These are phyloP conservation scores for Coffea eugenioides DNA, from an alignment of 257 asterid species.

Conservation along the genomic window DNA sequence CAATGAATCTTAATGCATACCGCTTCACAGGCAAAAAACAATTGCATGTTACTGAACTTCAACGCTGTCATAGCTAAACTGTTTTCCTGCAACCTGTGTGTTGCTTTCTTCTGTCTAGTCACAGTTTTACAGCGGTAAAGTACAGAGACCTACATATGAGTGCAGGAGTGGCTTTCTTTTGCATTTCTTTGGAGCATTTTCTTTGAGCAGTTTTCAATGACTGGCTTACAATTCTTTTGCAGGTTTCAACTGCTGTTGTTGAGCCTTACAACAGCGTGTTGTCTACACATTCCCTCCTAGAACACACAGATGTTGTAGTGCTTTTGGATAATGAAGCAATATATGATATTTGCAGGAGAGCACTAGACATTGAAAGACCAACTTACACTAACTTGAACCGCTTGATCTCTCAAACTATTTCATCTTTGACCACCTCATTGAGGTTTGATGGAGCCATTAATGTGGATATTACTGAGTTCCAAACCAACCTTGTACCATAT, in stretches of 20 bases:
- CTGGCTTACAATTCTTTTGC: conserved; percentile 2
- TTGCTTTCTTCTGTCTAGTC: not conserved
- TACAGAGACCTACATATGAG: not conserved
- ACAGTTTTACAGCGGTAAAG: not conserved
- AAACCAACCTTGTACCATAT: conserved; percentile 24
- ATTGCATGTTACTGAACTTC: not conserved
- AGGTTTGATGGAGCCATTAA: conserved; percentile 25
- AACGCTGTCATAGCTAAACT: not conserved
- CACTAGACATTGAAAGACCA: conserved; percentile 22
- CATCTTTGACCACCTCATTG: conserved; percentile 22
- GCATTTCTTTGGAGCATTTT: not conserved
- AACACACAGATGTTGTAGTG: conserved; percentile 23
- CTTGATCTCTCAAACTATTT: conserved; percentile 20
- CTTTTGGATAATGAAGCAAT: conserved; percentile 26
- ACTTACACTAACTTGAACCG: conserved; percentile 23
- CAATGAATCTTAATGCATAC: not conserved
- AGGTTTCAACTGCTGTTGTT: conserved; percentile 25
- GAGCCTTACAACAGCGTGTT: conserved; percentile 24
- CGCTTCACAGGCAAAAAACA: not conserved
- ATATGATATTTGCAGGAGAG: conserved; percentile 24
- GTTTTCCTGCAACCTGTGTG: not conserved
- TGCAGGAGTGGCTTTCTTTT: not conserved
- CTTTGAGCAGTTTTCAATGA: not conserved
- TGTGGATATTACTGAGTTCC: conserved; percentile 21
- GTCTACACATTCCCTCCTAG: conserved; percentile 21